phyloP scores from a whole-genome alignment of 2,329 filamentous ascomycete genomes.

The Arthroderma uncinatum region DNA sequence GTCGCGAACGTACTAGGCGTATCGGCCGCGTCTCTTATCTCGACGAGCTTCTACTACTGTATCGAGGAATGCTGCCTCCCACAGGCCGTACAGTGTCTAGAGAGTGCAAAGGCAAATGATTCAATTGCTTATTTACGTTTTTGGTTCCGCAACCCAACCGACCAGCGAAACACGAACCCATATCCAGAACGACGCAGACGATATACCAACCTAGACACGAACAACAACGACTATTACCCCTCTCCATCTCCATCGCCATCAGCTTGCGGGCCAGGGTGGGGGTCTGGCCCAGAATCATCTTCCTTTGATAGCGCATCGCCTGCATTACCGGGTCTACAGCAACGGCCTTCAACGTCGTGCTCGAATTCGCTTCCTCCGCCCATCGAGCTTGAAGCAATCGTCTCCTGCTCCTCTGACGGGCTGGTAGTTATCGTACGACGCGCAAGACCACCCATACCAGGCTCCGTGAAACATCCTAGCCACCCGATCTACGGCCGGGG shows the following conservation, averaged over 20 bases:
- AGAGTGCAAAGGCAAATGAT: constrained; percentile 79
- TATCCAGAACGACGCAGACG: not conserved
- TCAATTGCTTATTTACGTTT: constrained; percentile 85
- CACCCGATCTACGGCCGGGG: constrained; percentile 46
- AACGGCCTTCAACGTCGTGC: not conserved
- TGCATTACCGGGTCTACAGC: not conserved
- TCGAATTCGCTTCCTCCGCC: not conserved
- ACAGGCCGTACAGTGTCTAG: constrained; percentile 66
- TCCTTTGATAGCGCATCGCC: not conserved
- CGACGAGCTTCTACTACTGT: constrained; percentile 77
- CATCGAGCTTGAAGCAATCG: constrained; percentile 75
- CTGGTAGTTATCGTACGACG: constrained; percentile 69
- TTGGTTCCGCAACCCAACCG: constrained; percentile 48
- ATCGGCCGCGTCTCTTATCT: constrained; percentile 54
- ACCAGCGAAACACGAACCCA: not conserved
- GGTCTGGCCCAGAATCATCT: not conserved
- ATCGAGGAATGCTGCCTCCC: constrained; percentile 66
- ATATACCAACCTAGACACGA: not conserved
- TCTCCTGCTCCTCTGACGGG: constrained; percentile 81
- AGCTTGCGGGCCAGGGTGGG: not conserved
- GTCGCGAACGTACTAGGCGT: constrained; percentile 66
- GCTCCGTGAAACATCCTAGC: constrained; percentile 27
- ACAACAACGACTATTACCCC: not conserved
- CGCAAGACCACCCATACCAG: constrained; percentile 58
- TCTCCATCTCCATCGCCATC: not conserved